Evolutionary conservation across 2,329 filamentous ascomycete species (phyloP), one percentile per base, ranked within the genome.

Genomic region (Xylariales sp.): DNA sequence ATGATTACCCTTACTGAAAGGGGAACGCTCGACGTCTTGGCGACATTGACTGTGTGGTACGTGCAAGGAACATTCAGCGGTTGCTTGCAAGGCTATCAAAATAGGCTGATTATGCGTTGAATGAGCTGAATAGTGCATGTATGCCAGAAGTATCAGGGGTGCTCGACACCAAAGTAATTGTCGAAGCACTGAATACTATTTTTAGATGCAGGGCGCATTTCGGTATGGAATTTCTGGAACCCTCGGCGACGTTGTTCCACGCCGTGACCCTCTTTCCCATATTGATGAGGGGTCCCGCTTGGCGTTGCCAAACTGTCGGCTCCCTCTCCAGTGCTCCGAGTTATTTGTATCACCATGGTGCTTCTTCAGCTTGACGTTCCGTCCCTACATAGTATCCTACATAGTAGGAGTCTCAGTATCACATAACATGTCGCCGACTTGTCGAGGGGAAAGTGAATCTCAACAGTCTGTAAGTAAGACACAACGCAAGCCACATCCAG

Each of bases 11-110:
- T 27, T n/a, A 29, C 39, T 36, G 39, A 42, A 42, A 42, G 21
- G 31, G 39, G 39, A 36, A 36, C 31, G 39, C 39, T 36, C 24
- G 31, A 42, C 38, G 14, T 39, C 36, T 39, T 39, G 36, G 36
- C 38, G 38, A 9, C 14, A 27, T 25, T 12, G 19, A 33, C 24
- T 24, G 33, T 29, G 24, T n/a, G 28, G 38, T 40, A 40, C 38
- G 19, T n/a, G 14, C 16, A 33, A 27, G 33, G 21, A 22, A 40
- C 38, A 32, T 40, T 40, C 20, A 29, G 24, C 29, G 29, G 19
- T 25, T 22, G 20, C 11, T 15, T 5, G 19, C 37, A 25, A 32
- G 18, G 29, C 28, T 33, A 24, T 40, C 11, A 24, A 24, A 40
- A 21, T 40, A 16, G n/a, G 21, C 21, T n/a, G 15, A 14, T 20